Evolutionary conservation across 306 rosid species (phyloP), one percentile per base, ranked within the genome.

Genomic region (Mimosa bimucronata): DNA sequence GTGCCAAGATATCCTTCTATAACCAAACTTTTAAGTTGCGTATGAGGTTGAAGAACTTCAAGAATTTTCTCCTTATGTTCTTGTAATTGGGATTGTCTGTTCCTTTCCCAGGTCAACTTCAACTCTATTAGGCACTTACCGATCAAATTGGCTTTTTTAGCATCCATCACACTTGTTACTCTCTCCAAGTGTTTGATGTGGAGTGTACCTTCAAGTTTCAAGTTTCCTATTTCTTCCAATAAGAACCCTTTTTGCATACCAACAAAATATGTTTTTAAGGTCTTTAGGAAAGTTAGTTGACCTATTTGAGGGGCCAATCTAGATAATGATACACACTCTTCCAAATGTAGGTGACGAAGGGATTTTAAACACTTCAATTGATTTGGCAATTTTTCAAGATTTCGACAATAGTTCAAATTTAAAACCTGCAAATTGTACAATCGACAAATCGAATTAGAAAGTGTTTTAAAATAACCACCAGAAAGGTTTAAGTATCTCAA

Each of bases 401-500:
- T 0, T 0, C 0, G 0, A 71, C 80, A 86, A 0, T 0, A 0
- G 0, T 80, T 60, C 29, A 86, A 67, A 5, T 76, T 73, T 72
- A 86, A 69, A 1, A 40, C 72, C 3, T 77, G 78, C 37, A 80
- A 62, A 23, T 80, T 83, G 65, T 19, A 57, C 7, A 83, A 1
- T 0, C 7, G 34, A 23, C 73, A 60, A 0, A 76, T 29, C 0
- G 81, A 69, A 19, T 69, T 42, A 0, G 83, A 83, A 57, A 83
- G 50, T 14, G 45, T 53, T 62, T 9, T 12, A 50, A 83, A 77
- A 0, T 0, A 0, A 25, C 85, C 37, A 0, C 0, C 0, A 15
- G 45, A 73, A 72, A 80, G 48, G 55, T 84, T 25, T 21, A 84
- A 73, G 69, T 55, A 80, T 50, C 85, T 77, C 8, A 84, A 13